Conservation (phyloP, 805 yeast species). For the Metschnikowia gruessii region DNA sequence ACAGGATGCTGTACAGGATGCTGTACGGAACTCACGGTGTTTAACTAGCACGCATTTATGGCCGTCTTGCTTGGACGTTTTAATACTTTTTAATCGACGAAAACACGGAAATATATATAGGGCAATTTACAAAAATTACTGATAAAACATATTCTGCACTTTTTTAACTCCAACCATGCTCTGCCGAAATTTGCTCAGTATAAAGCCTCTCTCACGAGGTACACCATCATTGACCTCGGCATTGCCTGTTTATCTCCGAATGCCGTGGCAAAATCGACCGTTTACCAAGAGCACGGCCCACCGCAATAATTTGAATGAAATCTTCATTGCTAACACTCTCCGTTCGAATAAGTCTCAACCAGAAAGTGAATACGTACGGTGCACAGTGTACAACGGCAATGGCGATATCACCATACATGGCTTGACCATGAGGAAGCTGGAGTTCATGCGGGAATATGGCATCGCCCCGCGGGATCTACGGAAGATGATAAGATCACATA, state of each 20-base stretch:
- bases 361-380: constrained; percentile 40
- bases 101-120: no score
- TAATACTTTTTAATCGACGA: no score
- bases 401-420: constrained; percentile 47
- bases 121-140: no score
- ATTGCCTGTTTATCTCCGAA: not conserved
- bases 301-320: constrained; percentile 13
- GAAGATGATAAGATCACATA: constrained; percentile 39
- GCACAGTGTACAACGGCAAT: constrained; percentile 46
- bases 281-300: not conserved
- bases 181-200: no score
- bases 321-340: constrained; percentile 19
- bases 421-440: constrained; percentile 42
- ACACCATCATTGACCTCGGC: not conserved
- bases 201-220: not conserved
- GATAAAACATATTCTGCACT: no score
- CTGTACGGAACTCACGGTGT: no score
- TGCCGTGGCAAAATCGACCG: not conserved
- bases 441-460: constrained; percentile 44
- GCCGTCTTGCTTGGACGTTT: no score
- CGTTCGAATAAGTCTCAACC: constrained; percentile 18
- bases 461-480: constrained; percentile 59
- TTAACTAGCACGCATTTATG: no score
- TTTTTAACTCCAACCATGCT: no score
- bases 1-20: no score